Percentiles rank a stretch among this genome's conserved stretches.
These are phyloP conservation scores for Sambucus nigra DNA, from an alignment of 129 eudicot species.

Conservation along the genomic window DNA sequence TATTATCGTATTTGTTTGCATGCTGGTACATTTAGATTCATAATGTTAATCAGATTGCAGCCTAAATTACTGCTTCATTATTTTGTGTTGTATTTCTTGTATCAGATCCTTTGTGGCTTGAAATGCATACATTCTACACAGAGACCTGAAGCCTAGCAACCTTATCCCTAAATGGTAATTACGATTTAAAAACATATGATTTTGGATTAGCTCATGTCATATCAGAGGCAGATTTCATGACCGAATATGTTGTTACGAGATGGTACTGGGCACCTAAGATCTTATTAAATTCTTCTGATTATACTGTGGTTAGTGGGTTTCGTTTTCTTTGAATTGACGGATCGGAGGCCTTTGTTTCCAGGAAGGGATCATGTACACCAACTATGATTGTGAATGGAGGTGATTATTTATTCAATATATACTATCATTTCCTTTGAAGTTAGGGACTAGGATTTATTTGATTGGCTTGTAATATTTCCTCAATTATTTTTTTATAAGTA, in stretches of 20 bases:
- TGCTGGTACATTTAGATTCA: too few species aligned
- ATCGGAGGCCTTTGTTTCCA: slow-evolving; percentile 11
- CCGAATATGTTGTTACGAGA: slow-evolving; percentile 13
- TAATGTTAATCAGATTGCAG: background rate
- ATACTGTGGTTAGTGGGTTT: slow-evolving; percentile 14
- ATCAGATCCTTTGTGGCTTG: slow-evolving; percentile 11
- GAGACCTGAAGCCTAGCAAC: slow-evolving; percentile 12
- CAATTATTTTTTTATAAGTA: too few species aligned
- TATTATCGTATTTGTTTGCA: too few species aligned
- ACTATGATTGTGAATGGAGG: slow-evolving; percentile 9
- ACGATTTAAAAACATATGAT: slow-evolving; percentile 9
- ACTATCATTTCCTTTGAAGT: background rate
- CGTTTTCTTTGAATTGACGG: slow-evolving; percentile 9
- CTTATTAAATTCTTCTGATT: slow-evolving; percentile 12
- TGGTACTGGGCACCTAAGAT: slow-evolving; percentile 12
- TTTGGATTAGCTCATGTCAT: slow-evolving; percentile 12
- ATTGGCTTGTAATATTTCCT: too few species aligned
- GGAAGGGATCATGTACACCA: slow-evolving; percentile 14
- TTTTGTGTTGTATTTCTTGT: too few species aligned
- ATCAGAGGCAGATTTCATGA: slow-evolving; percentile 12
- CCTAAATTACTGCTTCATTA: background rate
- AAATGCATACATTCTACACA: slow-evolving; percentile 12
- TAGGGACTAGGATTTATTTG: too few species aligned
- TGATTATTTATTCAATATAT: background rate
- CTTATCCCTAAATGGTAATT: slow-evolving; percentile 4